Evolutionary conservation across 371 early-diverging fungal genomes (phyloP).

Genomic region (Blastocladiella emersonii): DNA sequence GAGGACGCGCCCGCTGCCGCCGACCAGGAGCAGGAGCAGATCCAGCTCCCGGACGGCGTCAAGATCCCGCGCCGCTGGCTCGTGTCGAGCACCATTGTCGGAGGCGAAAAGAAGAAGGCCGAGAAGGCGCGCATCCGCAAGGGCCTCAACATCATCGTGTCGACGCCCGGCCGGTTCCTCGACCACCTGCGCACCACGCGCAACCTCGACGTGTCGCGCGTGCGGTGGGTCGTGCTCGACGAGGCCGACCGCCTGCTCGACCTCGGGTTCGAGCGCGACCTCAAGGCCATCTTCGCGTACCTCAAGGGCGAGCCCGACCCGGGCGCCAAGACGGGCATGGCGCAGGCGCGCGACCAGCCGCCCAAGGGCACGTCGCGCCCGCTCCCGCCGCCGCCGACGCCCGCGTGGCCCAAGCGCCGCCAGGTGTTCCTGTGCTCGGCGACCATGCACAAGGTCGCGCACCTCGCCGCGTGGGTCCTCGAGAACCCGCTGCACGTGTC

Average conservation of each 20-base stretch:
- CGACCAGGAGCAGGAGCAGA: too few species aligned
- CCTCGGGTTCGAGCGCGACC: conserved; percentile 40
- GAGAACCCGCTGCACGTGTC: conserved; percentile 36
- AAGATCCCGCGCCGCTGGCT: conserved; percentile 47
- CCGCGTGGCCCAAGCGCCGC: conserved; percentile 46
- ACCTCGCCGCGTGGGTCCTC: conserved; percentile 62
- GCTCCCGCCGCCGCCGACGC: conserved; percentile 12
- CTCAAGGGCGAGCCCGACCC: conserved; percentile 15
- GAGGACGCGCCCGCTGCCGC: neutral
- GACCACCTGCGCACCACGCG: conserved; percentile 53
- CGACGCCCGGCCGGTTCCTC: conserved; percentile 51
- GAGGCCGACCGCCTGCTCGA: conserved; percentile 54
- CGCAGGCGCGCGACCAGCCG: conserved; percentile 8
- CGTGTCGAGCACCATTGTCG: conserved; percentile 77
- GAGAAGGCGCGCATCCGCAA: conserved; percentile 84
- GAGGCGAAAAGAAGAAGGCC: conserved; percentile 81
- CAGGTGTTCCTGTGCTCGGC: conserved; percentile 90
- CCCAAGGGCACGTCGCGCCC: neutral
- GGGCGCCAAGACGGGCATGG: neutral
- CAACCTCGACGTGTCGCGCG: conserved; percentile 22
- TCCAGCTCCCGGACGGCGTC: too few species aligned
- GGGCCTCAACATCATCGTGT: conserved; percentile 46
- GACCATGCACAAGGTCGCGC: conserved; percentile 70
- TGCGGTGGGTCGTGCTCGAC: conserved; percentile 48
- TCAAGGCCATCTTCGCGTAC: conserved; percentile 22